Evolutionary conservation across 2,329 filamentous ascomycete genomes (phyloP).

Genomic region (Hypomyces rosellus): DNA sequence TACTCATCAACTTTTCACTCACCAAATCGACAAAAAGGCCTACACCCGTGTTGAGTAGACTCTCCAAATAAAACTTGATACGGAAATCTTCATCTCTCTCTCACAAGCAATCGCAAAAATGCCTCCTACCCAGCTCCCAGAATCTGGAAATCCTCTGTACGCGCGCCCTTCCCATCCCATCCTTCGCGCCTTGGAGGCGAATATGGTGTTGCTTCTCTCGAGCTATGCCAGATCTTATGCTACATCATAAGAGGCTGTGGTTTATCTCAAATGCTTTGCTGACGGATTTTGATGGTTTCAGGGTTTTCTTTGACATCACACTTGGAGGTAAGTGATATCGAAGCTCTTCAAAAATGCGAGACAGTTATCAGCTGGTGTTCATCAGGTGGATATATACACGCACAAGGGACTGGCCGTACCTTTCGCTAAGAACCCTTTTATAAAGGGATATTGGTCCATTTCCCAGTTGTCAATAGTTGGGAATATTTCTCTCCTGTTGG

Average conservation of each 20-base stretch:
- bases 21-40: too few relatives aligned
- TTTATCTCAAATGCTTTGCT: too few relatives aligned
- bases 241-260: too few relatives aligned
- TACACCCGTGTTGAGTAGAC: too few relatives aligned
- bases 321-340: conserved; percentile 57
- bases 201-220: not conserved
- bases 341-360: not conserved
- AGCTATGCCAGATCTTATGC: not conserved
- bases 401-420: not conserved
- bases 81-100: not conserved
- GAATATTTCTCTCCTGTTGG: too few relatives aligned
- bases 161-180: conserved; percentile 19
- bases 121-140: conserved; percentile 40
- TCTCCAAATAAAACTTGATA: too few relatives aligned
- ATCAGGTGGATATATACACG: not conserved
- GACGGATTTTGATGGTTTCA: conserved; percentile 15
- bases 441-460: too few relatives aligned
- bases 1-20: too few relatives aligned
- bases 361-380: not conserved
- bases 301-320: conserved; percentile 72
- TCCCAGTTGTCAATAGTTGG: too few relatives aligned
- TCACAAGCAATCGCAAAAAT: conserved; percentile 18
- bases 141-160: conserved; percentile 43
- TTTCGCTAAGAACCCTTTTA: not conserved
- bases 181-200: not conserved